Evolutionary conservation across 306 rosid genomes (phyloP), one percentile per base, ranked within the genome.

Genomic region (Ormosia semicastrata): DNA sequence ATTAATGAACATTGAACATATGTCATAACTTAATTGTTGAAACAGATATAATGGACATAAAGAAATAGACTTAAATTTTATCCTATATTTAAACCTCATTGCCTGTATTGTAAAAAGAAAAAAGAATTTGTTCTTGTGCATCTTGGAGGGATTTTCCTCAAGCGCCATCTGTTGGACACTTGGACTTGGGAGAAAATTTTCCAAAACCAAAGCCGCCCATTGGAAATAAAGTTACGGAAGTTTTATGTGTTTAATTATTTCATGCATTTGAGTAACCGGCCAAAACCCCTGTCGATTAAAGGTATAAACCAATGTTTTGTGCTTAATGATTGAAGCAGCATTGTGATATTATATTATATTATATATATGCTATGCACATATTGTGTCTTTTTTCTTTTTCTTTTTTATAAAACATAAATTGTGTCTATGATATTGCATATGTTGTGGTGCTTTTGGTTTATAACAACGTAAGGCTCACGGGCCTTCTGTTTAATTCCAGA

Each of bases 381-480:
- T 14, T 66, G 81, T 71, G 10, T 77, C 5, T 70, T 46, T 46
- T 46, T 3, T 46, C 1, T 46, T 46, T 24, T 24, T 24, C 1
- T 46, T 46, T 10, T 46, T 46, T 2, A 46, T 46, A 46, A 46
- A 46, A 56, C 57, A 40, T 78, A 53, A 17, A 24, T 14, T 66
- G 77, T 71, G 18, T 77, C 12, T 70, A 40, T 70, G 82, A 72
- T 71, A 17, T 72, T 63, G 70, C 79, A 32, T 41, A 12, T 59
- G 72, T 36, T 37, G 36, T 71, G 62, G 73, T 76, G 41, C 43
- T 80, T 75, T 76, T 71, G 65, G 80, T 80, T 86, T 81, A 69
- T 62, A 64, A 52, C 40, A 6, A 30, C 37, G 46, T 8, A 60
- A 71, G 15, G 15, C 66, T 57, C 50, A 12, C 34, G 13, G 43